Conservation (phyloP, 2,329 filamentous ascomycete species). For the Seiridium unicorne region DNA sequence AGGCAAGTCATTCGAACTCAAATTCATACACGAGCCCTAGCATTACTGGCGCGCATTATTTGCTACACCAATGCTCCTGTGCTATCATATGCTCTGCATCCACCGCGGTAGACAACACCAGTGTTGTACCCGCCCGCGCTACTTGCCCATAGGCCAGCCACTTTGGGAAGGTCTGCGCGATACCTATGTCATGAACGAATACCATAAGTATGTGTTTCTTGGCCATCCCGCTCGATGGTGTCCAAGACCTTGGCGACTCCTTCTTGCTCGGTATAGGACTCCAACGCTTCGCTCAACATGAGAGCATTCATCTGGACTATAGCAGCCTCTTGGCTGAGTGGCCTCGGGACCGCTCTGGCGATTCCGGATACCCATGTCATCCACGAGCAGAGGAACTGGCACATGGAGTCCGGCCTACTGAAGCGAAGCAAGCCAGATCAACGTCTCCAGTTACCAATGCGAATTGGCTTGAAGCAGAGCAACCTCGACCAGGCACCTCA, state of each 20-base stretch:
- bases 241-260: neutral
- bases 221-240: neutral
- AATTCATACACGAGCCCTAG: too few species aligned
- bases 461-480: conserved; percentile 29
- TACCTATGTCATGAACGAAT: neutral
- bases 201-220: neutral
- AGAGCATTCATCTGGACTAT: neutral
- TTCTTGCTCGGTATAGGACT: neutral
- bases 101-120: too few species aligned
- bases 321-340: neutral
- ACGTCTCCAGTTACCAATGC: conserved; percentile 23
- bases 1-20: neutral
- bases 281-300: neutral
- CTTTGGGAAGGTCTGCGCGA: neutral
- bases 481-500: conserved; percentile 19
- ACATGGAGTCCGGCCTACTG: neutral
- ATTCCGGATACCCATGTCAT: neutral
- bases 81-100: too few species aligned
- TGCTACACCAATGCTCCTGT: too few species aligned
- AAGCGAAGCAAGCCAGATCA: neutral
- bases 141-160: neutral
- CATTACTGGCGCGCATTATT: too few species aligned
- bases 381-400: neutral
- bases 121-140: too few species aligned
- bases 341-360: neutral